A percentile compares a stretch with the other conserved stretches of the same genome.
Conservation (phyloP, 345 rosid species). For the Heritiera littoralis region DNA sequence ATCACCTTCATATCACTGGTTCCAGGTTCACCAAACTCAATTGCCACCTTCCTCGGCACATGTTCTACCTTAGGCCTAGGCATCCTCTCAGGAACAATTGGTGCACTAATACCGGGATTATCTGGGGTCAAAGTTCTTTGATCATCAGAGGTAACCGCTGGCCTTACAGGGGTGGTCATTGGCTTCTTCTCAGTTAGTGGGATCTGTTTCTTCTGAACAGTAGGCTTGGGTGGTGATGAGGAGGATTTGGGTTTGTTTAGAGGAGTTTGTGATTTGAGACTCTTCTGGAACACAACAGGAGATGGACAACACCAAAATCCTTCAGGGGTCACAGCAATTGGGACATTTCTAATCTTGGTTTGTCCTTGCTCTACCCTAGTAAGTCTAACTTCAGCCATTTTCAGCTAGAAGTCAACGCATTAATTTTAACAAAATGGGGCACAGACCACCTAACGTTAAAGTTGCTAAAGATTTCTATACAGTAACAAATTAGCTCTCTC, state of each 20-base stretch:
- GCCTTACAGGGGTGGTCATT: slow-evolving; percentile 48
- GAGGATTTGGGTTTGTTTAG: slow-evolving; percentile 66
- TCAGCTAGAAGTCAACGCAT: slow-evolving; percentile 33
- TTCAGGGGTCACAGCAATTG: slow-evolving; percentile 95
- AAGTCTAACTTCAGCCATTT: slow-evolving; percentile 86
- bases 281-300: slow-evolving; percentile 89
- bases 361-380: slow-evolving; percentile 75
- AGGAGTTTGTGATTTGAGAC: slow-evolving; percentile 63
- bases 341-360: slow-evolving; percentile 82
- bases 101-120: slow-evolving; percentile 38
- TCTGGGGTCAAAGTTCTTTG: slow-evolving; percentile 39
- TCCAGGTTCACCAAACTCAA: slow-evolving; percentile 93
- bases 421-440: slow-evolving; percentile 21
- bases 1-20: slow-evolving; percentile 85
- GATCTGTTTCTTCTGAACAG: slow-evolving; percentile 48
- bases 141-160: slow-evolving; percentile 56
- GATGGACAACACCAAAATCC: slow-evolving; percentile 99
- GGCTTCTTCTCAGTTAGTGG: slow-evolving; percentile 57
- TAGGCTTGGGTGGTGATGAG: slow-evolving; percentile 60
- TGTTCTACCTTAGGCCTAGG: slow-evolving; percentile 72
- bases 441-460: neutral
- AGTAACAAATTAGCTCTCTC: slow-evolving; percentile 7
- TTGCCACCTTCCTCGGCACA: slow-evolving; percentile 85
- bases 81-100: slow-evolving; percentile 58
- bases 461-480: slow-evolving; percentile 7